Evolutionary conservation across 352 stramenopile genomes (phyloP).

Genomic region (Globisporangium nagaii): DNA sequence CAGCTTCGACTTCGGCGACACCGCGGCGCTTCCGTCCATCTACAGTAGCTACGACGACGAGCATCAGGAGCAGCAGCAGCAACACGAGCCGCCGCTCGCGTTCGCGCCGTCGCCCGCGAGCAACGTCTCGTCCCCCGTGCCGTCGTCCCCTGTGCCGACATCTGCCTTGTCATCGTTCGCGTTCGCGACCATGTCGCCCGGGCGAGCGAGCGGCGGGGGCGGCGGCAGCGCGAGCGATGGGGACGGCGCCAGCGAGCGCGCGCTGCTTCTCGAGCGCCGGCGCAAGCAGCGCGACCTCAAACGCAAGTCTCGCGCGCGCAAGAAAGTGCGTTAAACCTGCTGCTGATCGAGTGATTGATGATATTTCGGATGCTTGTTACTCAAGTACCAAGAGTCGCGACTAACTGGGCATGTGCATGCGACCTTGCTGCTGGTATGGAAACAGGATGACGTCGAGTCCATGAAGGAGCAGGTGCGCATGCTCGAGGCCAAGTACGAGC

Average conservation of each 20-base stretch:
- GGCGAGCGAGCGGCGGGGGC: neutral
- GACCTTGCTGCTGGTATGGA: neutral
- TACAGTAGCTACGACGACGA: neutral
- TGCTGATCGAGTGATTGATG: too few species aligned
- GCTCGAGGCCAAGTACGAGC: conserved; percentile 29
- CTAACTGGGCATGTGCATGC: neutral
- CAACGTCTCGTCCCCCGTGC: neutral
- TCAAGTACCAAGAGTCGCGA: too few species aligned
- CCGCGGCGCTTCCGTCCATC: too few species aligned
- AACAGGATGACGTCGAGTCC: conserved; percentile 32
- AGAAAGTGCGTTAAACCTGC: conserved; percentile 12
- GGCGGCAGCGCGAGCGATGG: neutral
- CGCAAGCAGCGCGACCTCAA: conserved; percentile 17
- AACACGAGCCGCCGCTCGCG: neutral
- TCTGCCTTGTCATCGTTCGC: conserved; percentile 3
- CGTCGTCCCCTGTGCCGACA: neutral
- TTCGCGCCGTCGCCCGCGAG: neutral
- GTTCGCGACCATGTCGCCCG: conserved; percentile 11
- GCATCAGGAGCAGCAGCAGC: neutral
- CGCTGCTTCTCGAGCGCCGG: conserved; percentile 11
- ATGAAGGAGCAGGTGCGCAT: conserved; percentile 33
- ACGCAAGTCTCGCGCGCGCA: conserved; percentile 12
- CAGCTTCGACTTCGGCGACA: too few species aligned
- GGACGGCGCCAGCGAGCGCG: neutral
- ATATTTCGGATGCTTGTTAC: too few species aligned